Percentiles rank a stretch among this genome's conserved stretches.
phyloP scores from a whole-genome alignment of 2,329 filamentous ascomycete species.

The Pyrenochaeta sp. region DNA sequence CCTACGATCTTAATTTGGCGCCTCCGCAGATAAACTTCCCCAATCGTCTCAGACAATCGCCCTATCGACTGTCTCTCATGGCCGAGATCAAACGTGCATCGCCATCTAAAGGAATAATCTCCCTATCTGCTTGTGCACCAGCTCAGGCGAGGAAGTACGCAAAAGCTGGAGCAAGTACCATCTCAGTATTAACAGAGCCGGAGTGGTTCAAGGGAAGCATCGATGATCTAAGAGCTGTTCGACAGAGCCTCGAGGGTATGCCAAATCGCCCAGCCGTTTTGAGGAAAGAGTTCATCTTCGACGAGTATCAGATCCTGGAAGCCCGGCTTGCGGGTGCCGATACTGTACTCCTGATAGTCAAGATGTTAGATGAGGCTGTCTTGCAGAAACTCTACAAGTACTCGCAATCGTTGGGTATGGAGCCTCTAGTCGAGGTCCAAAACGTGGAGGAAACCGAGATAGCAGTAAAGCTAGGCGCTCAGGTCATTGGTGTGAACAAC shows the following conservation, averaged over 20 bases:
- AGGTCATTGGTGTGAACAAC: slow-evolving; percentile 97
- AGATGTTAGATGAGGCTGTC: slow-evolving; percentile 85
- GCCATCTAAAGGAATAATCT: slow-evolving; percentile 94
- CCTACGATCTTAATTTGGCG: slow-evolving; percentile 83
- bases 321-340: slow-evolving; percentile 92
- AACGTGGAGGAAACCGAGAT: slow-evolving; percentile 91
- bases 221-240: slow-evolving; percentile 86
- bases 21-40: slow-evolving; percentile 85
- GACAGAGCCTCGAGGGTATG: slow-evolving; percentile 89
- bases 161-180: slow-evolving; percentile 91
- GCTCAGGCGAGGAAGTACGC: slow-evolving; percentile 92
- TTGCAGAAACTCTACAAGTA: slow-evolving; percentile 86
- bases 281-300: slow-evolving; percentile 96
- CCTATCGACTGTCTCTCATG: slow-evolving; percentile 91
- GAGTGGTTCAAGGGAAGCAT: slow-evolving; percentile 99
- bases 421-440: slow-evolving; percentile 96
- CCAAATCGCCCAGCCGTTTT: slow-evolving; percentile 90
- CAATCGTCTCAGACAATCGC: slow-evolving; percentile 78
- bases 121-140: slow-evolving; percentile 85
- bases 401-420: slow-evolving; percentile 91
- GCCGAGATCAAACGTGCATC: slow-evolving; percentile 97
- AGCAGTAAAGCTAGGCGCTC: slow-evolving; percentile 84
- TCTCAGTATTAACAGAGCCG: slow-evolving; percentile 97
- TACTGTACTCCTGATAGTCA: slow-evolving; percentile 94
- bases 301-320: slow-evolving; percentile 97